phyloP scores from a whole-genome alignment of 2,329 filamentous ascomycete genomes.

The Teratosphaeria nubilosa region DNA sequence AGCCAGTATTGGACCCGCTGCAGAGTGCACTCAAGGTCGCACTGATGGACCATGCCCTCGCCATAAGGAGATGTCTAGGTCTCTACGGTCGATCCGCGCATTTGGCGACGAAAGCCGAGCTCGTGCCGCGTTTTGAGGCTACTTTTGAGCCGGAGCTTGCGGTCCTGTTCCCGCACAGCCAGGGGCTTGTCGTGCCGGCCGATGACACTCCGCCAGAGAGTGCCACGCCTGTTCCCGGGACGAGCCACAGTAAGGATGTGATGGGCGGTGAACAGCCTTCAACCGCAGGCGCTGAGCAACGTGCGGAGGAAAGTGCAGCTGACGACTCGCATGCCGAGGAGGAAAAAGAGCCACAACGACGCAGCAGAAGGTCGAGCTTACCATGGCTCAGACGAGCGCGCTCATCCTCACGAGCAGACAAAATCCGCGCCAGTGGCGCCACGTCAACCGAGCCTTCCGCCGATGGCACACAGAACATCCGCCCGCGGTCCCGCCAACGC shows the following conservation, averaged over 20 bases:
- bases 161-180: conserved; percentile 28
- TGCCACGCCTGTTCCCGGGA: neutral
- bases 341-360: neutral
- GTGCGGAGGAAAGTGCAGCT: neutral
- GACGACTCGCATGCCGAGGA: neutral
- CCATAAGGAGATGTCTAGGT: conserved; percentile 71
- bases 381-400: conserved; percentile 5
- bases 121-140: conserved; percentile 31
- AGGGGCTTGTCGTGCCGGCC: conserved; percentile 8
- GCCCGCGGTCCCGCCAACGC: conserved; percentile 17
- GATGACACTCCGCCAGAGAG: neutral
- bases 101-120: conserved; percentile 37
- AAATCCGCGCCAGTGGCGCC: conserved; percentile 2
- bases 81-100: conserved; percentile 51
- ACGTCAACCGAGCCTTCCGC: neutral
- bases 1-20: conserved; percentile 42
- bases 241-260: neutral
- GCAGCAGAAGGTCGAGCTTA: conserved; percentile 3
- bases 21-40: conserved; percentile 76
- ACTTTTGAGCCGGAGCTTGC: conserved; percentile 35
- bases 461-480: conserved; percentile 1
- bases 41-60: conserved; percentile 78
- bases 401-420: conserved; percentile 4
- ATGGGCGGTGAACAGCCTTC: neutral
- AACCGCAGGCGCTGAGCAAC: neutral